Evolutionary conservation across 192 early-diverging fungal genomes (phyloP), one percentile per base, ranked within the genome.

Genomic region (Mortierella claussenii): DNA sequence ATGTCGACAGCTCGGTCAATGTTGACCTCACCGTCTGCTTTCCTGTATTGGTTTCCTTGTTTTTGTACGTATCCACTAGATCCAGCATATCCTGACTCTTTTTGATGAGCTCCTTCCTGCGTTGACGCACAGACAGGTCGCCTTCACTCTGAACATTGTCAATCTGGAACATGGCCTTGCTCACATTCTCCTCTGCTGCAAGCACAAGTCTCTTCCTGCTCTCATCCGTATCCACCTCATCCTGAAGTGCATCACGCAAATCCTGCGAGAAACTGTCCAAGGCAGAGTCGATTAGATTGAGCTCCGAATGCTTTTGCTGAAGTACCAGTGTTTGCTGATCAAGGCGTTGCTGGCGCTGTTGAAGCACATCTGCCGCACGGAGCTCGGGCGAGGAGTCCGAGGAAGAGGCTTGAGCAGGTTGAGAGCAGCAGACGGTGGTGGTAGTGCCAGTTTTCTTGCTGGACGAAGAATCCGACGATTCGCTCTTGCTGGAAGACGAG

Each of bases 91-190:
- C 48, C 44, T 74, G 70, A 27, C 46, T 45, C 55, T 64, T 58
- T 50, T 74, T 74, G 50, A 74, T 65, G 32, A 74, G 43, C 56
- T 74, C 70, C 56, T 74, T 74, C 11, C 70, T 45, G 7, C 61
- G 55, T 33, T 44, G 47, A 26, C 70, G 61, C 37, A 74, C 46
- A 6, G 62, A 53, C 30, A 60, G 43, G 28, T 65, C 56, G 20
- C 62, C 70, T 7, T 74, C 56, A 30, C 55, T 65, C 24, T 59
- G 46, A 24, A 74, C 61, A 43, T 61, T 51, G 43, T 74, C 70
- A 47, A 74, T 65, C 15, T 40, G 33, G 55, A 74, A 26, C 61
- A 74, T 74, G 17, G 62, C 61, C 55, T 64, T 64, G 43, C 55
- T 65, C 30, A 74, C 21, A 34, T 60, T 65, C 40, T 74, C 70